phyloP scores from a whole-genome alignment of 768 basidiomycete species.

The Tylopilus intermedius region DNA sequence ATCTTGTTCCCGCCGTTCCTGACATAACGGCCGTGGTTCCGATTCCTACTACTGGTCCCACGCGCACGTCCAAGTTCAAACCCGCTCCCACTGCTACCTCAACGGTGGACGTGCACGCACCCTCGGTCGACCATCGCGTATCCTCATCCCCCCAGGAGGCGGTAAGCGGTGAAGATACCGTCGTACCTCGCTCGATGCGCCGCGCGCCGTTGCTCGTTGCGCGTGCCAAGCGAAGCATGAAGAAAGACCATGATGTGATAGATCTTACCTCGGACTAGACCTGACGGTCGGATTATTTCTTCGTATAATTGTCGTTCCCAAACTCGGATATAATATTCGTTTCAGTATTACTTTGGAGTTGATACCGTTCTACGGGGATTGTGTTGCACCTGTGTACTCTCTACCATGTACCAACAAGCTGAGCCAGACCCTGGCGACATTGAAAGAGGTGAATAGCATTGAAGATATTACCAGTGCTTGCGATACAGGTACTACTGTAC shows the following conservation, averaged over 20 bases:
- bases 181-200: neutral
- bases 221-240: slow-evolving; percentile 13
- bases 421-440: neutral
- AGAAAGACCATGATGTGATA: slow-evolving; percentile 30
- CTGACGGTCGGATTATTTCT: neutral
- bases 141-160: neutral
- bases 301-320: neutral
- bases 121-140: neutral
- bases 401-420: neutral
- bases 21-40: neutral
- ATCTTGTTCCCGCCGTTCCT: neutral
- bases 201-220: slow-evolving; percentile 21
- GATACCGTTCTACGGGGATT: no score
- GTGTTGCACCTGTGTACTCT: no score
- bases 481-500: slow-evolving; percentile 8
- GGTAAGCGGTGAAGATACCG: neutral
- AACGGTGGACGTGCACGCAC: neutral
- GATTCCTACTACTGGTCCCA: neutral
- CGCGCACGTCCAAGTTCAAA: slow-evolving; percentile 19
- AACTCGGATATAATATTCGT: neutral
- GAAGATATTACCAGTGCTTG: slow-evolving; percentile 1
- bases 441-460: neutral
- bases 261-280: slow-evolving; percentile 36
- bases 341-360: neutral
- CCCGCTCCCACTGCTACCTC: neutral